These are phyloP conservation scores for Clitopilus hobsonii DNA, from an alignment of 768 basidiomycete genomes.

Conservation along the genomic window DNA sequence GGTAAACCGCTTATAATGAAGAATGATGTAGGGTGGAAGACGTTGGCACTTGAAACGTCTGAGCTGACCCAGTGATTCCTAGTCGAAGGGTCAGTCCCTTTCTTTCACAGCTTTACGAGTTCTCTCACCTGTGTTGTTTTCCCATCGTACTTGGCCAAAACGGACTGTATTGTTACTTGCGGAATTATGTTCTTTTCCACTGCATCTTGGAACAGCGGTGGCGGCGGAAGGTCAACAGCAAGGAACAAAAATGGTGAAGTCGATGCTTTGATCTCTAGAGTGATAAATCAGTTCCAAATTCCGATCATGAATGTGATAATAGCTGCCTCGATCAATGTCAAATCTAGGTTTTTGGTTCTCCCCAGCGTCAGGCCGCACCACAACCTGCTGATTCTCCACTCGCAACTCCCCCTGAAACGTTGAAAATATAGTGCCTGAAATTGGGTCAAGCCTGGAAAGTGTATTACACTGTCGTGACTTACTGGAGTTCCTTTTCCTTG, in stretches of 20 bases:
- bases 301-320: slow-evolving; percentile 2
- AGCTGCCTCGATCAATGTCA: slow-evolving; percentile 87
- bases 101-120: slow-evolving; percentile 2
- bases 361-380: slow-evolving; percentile 74
- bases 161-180: slow-evolving; percentile 87
- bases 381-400: slow-evolving; percentile 89
- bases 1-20: slow-evolving; percentile 95
- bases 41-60: slow-evolving; percentile 87
- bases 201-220: slow-evolving; percentile 94
- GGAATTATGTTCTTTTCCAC: slow-evolving; percentile 99
- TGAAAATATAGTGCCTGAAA: slow-evolving; percentile 80
- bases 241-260: slow-evolving; percentile 94
- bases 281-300: neutral
- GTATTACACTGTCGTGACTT: slow-evolving; percentile 27
- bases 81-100: slow-evolving; percentile 1
- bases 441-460: slow-evolving; percentile 7
- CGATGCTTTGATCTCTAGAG: slow-evolving; percentile 75
- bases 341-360: slow-evolving; percentile 83
- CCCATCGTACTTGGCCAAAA: slow-evolving; percentile 94
- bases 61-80: slow-evolving; percentile 85
- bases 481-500: slow-evolving; percentile 91
- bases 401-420: slow-evolving; percentile 94
- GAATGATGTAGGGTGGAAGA: slow-evolving; percentile 87
- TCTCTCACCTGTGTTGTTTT: slow-evolving; percentile 71
- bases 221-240: slow-evolving; percentile 92